Conservation (phyloP, 2,329 filamentous ascomycete genomes). For the Xenoacremonium recifei region DNA sequence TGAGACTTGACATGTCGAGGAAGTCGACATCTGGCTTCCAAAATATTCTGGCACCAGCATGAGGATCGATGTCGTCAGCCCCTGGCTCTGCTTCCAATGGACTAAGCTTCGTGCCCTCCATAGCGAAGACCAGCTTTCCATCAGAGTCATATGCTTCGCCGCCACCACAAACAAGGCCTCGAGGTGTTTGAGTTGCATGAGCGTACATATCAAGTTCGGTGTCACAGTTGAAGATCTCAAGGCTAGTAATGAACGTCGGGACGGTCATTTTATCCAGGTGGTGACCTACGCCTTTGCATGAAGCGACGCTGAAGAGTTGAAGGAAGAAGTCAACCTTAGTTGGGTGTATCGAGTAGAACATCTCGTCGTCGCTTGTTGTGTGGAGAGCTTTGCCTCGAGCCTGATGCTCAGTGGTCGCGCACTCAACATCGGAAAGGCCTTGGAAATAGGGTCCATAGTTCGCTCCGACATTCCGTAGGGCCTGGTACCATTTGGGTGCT, state of each 20-base stretch:
- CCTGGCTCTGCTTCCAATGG: slow-evolving; percentile 14
- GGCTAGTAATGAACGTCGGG: slow-evolving; percentile 26
- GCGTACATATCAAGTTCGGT: slow-evolving; percentile 3
- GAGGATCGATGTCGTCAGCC: too few species aligned
- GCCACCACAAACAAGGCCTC: slow-evolving; percentile 3
- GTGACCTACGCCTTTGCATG: slow-evolving; percentile 17
- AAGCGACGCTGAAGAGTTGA: slow-evolving; percentile 28
- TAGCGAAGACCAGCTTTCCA: slow-evolving; percentile 6
- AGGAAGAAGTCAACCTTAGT: slow-evolving; percentile 34
- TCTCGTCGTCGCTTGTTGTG: slow-evolving; percentile 16
- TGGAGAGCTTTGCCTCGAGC: slow-evolving; percentile 16
- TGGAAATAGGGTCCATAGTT: slow-evolving; percentile 31
- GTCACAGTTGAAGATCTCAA: slow-evolving; percentile 5
- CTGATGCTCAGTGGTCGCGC: slow-evolving; percentile 10
- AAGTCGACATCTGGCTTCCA: slow-evolving; percentile 33
- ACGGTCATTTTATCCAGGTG: slow-evolving; percentile 21
- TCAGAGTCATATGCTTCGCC: background rate
- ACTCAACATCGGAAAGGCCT: slow-evolving; percentile 17
- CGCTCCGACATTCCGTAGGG: slow-evolving; percentile 27
- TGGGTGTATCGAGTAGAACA: slow-evolving; percentile 36
- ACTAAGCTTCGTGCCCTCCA: slow-evolving; percentile 22
- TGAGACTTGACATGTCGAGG: slow-evolving; percentile 18
- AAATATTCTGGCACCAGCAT: too few species aligned
- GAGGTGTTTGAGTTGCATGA: slow-evolving; percentile 4
- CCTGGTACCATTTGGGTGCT: slow-evolving; percentile 23